A percentile compares a stretch with the other conserved stretches of the same genome.
These are phyloP conservation scores for Torulaspora franciscae DNA, from an alignment of 805 yeast species.

Conservation along the genomic window DNA sequence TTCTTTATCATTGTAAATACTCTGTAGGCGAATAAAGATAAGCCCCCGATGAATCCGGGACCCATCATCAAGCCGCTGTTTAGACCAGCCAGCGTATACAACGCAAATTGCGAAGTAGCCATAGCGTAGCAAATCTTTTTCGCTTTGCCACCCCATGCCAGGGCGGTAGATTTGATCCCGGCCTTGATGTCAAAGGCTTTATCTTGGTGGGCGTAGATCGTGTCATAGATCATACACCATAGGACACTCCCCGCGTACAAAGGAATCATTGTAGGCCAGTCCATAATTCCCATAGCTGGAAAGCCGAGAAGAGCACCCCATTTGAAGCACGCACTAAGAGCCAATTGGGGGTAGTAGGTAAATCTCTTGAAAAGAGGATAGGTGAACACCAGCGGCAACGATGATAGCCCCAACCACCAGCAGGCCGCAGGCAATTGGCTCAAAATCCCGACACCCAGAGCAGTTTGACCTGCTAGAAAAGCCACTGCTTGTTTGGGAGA, in stretches of 20 bases:
- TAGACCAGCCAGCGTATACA: conserved; percentile 63
- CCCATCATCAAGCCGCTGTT: conserved; percentile 66
- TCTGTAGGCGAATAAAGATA: conserved; percentile 63
- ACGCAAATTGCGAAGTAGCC: conserved; percentile 61
- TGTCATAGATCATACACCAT: conserved; percentile 96
- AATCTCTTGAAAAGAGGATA: conserved; percentile 93
- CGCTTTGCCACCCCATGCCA: conserved; percentile 84
- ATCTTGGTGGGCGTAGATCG: conserved; percentile 97
- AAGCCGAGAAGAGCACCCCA: conserved; percentile 95
- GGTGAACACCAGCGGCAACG: conserved; percentile 72
- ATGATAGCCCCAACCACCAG: conserved; percentile 74
- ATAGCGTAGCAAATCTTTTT: conserved; percentile 63
- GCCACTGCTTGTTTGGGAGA: conserved; percentile 60
- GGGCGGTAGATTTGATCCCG: conserved; percentile 92
- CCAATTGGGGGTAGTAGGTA: conserved; percentile 91
- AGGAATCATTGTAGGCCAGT: conserved; percentile 70
- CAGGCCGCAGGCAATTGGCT: conserved; percentile 73
- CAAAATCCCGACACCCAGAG: conserved; percentile 67
- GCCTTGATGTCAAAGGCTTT: conserved; percentile 81
- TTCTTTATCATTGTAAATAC: conserved; percentile 60
- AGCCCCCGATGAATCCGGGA: conserved; percentile 71
- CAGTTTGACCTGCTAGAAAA: conserved; percentile 70
- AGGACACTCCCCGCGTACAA: conserved; percentile 69
- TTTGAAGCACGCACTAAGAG: conserved; percentile 74
- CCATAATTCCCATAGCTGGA: conserved; percentile 91